Conservation (phyloP, 768 basidiomycete species). For the Pisolithus microcarpus region DNA sequence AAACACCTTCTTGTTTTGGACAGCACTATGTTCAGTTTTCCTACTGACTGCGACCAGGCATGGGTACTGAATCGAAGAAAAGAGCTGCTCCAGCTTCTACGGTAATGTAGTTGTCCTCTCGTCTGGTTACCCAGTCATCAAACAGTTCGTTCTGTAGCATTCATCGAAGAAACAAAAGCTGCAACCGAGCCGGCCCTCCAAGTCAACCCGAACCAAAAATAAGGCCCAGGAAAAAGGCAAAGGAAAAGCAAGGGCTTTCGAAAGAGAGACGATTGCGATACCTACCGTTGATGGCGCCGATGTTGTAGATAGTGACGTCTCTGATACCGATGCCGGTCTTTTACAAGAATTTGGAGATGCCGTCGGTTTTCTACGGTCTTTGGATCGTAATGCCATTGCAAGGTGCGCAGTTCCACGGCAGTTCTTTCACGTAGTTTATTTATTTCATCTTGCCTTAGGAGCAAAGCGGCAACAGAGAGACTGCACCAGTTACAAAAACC, state of each 20-base stretch:
- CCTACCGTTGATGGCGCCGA: slow-evolving; percentile 29
- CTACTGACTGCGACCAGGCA: slow-evolving; percentile 1
- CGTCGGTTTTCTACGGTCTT: slow-evolving; percentile 55
- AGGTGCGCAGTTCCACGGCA: slow-evolving; percentile 41
- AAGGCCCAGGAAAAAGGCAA: slow-evolving; percentile 32
- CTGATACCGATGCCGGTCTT: slow-evolving; percentile 65
- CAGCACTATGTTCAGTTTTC: no score
- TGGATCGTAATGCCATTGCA: slow-evolving; percentile 78
- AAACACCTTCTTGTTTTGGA: no score
- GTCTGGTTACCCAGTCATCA: neutral
- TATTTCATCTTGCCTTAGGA: slow-evolving; percentile 40
- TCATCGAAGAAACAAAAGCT: slow-evolving; percentile 60
- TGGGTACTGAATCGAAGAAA: slow-evolving; percentile 28
- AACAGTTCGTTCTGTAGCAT: slow-evolving; percentile 17
- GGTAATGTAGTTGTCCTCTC: slow-evolving; percentile 15
- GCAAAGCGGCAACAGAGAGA: slow-evolving; percentile 74
- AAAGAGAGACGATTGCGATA: slow-evolving; percentile 56
- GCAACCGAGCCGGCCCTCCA: slow-evolving; percentile 20
- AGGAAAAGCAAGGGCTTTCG: slow-evolving; percentile 52
- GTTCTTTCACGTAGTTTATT: neutral
- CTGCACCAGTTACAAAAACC: slow-evolving; percentile 64
- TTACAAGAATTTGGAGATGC: slow-evolving; percentile 58
- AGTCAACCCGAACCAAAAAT: slow-evolving; percentile 12
- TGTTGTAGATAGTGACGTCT: slow-evolving; percentile 37
- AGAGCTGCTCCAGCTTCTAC: slow-evolving; percentile 25